Conservation (phyloP, 768 basidiomycete genomes). For the Russula brevipes region DNA sequence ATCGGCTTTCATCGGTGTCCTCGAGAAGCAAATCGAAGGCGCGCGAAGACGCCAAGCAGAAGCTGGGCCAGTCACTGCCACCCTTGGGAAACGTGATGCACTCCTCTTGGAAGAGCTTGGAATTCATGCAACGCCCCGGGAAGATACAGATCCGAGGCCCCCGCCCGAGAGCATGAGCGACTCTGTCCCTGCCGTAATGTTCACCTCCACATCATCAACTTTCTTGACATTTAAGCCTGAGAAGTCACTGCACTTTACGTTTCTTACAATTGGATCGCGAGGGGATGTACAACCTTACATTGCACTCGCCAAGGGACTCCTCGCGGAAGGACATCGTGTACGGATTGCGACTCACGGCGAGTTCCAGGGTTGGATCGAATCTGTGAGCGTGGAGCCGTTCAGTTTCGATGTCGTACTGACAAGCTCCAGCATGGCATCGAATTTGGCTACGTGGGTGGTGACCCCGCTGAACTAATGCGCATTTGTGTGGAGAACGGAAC, state of each 20-base stretch:
- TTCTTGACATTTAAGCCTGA: slow-evolving; percentile 95
- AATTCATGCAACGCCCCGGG: slow-evolving; percentile 37
- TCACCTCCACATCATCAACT: slow-evolving; percentile 91
- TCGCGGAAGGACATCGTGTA: slow-evolving; percentile 82
- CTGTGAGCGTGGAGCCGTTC: slow-evolving; percentile 46
- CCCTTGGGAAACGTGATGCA: slow-evolving; percentile 60
- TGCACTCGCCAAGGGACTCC: slow-evolving; percentile 85
- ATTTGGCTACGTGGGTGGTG: slow-evolving; percentile 90
- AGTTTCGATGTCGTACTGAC: not conserved
- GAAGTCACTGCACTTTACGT: slow-evolving; percentile 81
- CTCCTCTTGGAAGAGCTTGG: slow-evolving; percentile 85
- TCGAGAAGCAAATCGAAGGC: slow-evolving; percentile 80
- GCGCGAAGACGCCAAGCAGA: slow-evolving; percentile 45
- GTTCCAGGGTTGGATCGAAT: slow-evolving; percentile 92
- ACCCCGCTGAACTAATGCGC: slow-evolving; percentile 95
- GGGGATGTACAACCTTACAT: slow-evolving; percentile 99
- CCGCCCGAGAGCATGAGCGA: slow-evolving; percentile 40
- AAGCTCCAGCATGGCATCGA: slow-evolving; percentile 82
- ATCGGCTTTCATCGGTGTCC: slow-evolving; percentile 64
- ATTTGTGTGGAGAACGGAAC: slow-evolving; percentile 98
- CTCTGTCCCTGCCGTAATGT: slow-evolving; percentile 81
- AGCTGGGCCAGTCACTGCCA: slow-evolving; percentile 42
- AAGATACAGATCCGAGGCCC: slow-evolving; percentile 42
- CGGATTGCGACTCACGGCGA: slow-evolving; percentile 95
- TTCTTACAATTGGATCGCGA: slow-evolving; percentile 91